Evolutionary conservation across 768 basidiomycete genomes (phyloP).

Genomic region (Suillus clintonianus): DNA sequence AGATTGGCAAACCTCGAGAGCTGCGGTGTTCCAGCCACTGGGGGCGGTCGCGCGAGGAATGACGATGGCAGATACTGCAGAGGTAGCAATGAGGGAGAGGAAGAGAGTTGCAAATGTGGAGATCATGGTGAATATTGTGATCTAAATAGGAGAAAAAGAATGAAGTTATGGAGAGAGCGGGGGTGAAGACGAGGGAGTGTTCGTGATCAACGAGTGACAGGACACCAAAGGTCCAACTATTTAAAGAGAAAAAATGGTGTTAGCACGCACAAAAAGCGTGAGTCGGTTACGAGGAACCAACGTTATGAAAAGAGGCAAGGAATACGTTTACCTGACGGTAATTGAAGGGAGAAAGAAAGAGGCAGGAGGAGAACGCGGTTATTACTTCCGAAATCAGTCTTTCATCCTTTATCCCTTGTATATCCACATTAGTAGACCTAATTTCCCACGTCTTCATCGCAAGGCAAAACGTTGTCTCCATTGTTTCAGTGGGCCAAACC

Average conservation of each 20-base stretch:
- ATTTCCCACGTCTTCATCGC: conserved; percentile 8
- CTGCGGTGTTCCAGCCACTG: conserved; percentile 42
- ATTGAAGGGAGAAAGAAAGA: conserved; percentile 9
- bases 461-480: not conserved
- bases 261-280: conserved; percentile 18
- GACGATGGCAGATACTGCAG: conserved; percentile 36
- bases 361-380: conserved; percentile 5
- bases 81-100: conserved; percentile 45
- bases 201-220: conserved; percentile 5
- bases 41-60: conserved; percentile 39
- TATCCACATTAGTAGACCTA: not conserved
- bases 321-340: conserved; percentile 12
- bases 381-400: conserved; percentile 13
- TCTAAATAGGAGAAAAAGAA: conserved; percentile 27
- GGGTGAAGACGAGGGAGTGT: conserved; percentile 30
- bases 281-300: not conserved
- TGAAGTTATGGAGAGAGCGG: conserved; percentile 19
- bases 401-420: not conserved
- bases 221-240: conserved; percentile 7
- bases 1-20: conserved; percentile 44
- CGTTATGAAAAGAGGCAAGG: conserved; percentile 16
- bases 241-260: conserved; percentile 15
- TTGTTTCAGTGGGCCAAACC: too few species aligned
- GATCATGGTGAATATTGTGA: conserved; percentile 31
- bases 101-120: conserved; percentile 38